Evolutionary conservation across 345 rosid genomes (phyloP), one percentile per base, ranked within the genome.

Genomic region (Populus ilicifolia): DNA sequence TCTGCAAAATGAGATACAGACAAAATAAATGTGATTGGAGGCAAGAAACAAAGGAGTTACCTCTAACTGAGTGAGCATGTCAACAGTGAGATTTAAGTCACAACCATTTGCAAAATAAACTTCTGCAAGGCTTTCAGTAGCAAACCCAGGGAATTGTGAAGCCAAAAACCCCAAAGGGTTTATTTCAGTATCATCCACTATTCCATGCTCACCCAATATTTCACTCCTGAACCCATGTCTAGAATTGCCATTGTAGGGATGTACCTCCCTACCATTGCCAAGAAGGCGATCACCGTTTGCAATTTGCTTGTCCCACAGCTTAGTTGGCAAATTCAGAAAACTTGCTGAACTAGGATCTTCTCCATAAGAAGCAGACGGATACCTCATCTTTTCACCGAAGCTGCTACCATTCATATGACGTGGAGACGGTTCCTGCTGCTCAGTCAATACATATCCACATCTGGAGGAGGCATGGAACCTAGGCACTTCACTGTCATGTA

Each of bases 31-130:
- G 39, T 48, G 35, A 71, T 35, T 62, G 71, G 62, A 69, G 41
- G 35, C 43, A 71, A 79, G 72, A 46, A 71, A 61, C 6, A 27
- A 52, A 69, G 64, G 70, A 61, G 54, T 25, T 30, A 96, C 99
- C 99, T 96, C 99, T 29, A 96, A 94, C 84, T 94, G 98, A 78
- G 93, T 96, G 74, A 96, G 98, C 95, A 94, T 96, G 85, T 96
- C 99, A 73, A 96, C 80, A 13, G 99, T 96, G 84, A 91, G 84
- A 75, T 89, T 91, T 81, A 96, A 80, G 85, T 96, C 98, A 81
- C 93, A 90, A 29, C 94, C 93, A 87, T 89, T 94, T 76, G 99
- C 97, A 78, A 83, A 84, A 85, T 88, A 96, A 74, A 96, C 99
- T 83, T 96, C 98, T 23, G 93, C 90, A 41, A 96, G 94, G 87